phyloP scores from a whole-genome alignment of 1,284 basidiomycete genomes.

The Ganoderma lucidum region DNA sequence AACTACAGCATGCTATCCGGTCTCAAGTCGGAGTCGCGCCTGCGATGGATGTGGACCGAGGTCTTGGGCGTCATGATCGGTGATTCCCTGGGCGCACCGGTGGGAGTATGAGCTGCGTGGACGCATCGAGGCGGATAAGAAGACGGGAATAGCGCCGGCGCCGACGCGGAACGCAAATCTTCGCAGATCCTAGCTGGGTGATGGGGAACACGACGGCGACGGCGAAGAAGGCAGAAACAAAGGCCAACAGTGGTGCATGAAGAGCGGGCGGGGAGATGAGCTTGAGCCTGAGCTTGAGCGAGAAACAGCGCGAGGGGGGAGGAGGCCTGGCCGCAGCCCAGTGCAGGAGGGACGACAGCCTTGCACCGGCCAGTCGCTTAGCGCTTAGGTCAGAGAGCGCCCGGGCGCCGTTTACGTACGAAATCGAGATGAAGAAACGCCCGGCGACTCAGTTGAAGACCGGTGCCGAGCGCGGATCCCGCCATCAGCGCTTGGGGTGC shows the following conservation, averaged over 20 bases:
- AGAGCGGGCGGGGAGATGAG: background rate
- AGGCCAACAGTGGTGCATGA: background rate
- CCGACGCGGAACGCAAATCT: conserved; percentile 1
- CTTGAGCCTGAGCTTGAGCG: conserved; percentile 4
- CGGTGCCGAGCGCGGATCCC: conserved; percentile 1
- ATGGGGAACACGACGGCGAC: background rate
- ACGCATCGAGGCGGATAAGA: background rate
- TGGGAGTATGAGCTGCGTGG: background rate
- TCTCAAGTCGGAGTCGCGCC: background rate
- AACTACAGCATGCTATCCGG: background rate
- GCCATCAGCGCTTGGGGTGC: background rate
- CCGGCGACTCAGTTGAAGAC: background rate
- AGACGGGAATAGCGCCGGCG: background rate
- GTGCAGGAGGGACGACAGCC: background rate
- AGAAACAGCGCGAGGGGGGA: background rate
- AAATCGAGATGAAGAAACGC: background rate
- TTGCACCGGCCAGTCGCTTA: background rate
- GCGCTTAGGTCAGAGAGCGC: background rate
- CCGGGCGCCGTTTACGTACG: background rate
- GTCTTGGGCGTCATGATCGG: background rate
- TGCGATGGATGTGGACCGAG: background rate
- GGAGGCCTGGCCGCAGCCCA: background rate
- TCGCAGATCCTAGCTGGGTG: conserved; percentile 1
- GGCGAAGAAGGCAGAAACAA: background rate
- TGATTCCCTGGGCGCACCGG: background rate